Conservation (phyloP, 257 asterid genomes). For the Anisodus acutangulus region DNA sequence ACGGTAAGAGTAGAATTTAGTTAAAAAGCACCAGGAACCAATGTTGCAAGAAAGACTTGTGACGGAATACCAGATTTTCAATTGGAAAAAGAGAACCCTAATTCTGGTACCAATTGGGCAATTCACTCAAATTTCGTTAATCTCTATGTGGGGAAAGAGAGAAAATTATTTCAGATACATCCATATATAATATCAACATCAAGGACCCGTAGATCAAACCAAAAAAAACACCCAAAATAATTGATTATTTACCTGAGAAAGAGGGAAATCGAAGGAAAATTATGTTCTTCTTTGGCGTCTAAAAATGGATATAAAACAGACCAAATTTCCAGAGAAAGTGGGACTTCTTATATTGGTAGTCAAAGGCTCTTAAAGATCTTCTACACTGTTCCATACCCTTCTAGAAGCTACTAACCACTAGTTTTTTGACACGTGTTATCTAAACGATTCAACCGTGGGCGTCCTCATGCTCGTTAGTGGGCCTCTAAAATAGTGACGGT, state of each 20-base stretch:
- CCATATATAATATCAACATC: not conserved
- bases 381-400: too few species aligned
- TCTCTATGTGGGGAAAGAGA: too few species aligned
- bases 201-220: not conserved
- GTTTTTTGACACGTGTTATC: too few species aligned
- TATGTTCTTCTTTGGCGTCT: not conserved
- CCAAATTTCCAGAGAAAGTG: not conserved
- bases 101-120: not conserved
- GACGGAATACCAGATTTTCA: not conserved
- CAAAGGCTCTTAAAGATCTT: too few species aligned
- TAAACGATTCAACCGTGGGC: too few species aligned
- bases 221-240: not conserved
- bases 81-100: not conserved
- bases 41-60: not conserved
- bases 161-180: too few species aligned
- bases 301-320: too few species aligned
- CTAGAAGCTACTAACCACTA: too few species aligned
- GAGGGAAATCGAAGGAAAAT: not conserved
- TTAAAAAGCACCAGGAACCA: too few species aligned
- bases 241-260: not conserved
- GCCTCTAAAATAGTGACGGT: too few species aligned
- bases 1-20: too few species aligned
- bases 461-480: too few species aligned
- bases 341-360: not conserved
- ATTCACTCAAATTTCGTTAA: not conserved